Conservation (phyloP, 2,329 filamentous ascomycete species). For the Aspergillus quadricinctus region DNA sequence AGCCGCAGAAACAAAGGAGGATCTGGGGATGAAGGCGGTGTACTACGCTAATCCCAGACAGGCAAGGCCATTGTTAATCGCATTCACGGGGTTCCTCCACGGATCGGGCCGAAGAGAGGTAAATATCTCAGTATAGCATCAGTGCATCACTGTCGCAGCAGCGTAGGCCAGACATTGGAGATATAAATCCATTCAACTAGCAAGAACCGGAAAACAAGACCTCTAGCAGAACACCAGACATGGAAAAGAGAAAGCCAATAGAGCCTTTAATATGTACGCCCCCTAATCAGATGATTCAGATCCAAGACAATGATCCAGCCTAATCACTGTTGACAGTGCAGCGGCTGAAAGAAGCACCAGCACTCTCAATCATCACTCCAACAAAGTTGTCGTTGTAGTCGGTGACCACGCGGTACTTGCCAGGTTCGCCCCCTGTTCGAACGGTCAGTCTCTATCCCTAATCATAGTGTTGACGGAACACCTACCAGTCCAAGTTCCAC, state of each 20-base stretch:
- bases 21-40: no score
- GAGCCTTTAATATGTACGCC: background rate
- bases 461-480: background rate
- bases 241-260: background rate
- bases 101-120: no score
- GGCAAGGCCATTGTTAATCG: no score
- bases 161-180: no score
- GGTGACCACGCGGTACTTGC: conserved; percentile 8
- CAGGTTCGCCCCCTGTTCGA: conserved; percentile 9
- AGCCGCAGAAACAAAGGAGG: no score
- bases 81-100: no score
- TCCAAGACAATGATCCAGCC: background rate
- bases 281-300: background rate
- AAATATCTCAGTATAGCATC: no score
- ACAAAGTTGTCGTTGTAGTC: conserved; percentile 11
- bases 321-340: conserved; percentile 7
- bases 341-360: conserved; percentile 5
- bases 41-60: no score
- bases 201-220: background rate
- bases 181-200: background rate
- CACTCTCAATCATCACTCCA: conserved; percentile 9
- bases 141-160: no score
- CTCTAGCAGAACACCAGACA: background rate
- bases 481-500: conserved; percentile 8
- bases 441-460: background rate